Evolutionary conservation across 441 rosid genomes (phyloP).

Genomic region (Sinapis alba): DNA sequence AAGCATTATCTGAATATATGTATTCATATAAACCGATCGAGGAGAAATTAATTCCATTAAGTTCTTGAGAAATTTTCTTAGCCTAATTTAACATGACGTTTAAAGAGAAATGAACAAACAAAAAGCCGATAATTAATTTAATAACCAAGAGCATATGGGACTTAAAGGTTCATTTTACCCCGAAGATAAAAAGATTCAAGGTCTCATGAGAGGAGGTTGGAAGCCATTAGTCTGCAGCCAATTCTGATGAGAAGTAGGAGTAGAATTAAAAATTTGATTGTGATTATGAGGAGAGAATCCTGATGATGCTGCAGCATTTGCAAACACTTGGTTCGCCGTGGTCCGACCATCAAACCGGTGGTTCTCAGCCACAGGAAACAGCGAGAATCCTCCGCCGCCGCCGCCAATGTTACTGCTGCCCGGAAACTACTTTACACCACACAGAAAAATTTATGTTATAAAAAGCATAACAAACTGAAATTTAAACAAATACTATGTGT

Average conservation of each 20-base stretch:
- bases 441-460: not conserved
- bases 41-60: not conserved
- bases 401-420: constrained; percentile 80
- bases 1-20: not conserved
- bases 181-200: constrained; percentile 40
- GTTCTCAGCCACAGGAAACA: constrained; percentile 47
- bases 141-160: constrained; percentile 10
- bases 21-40: constrained; percentile 5
- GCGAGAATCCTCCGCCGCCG: constrained; percentile 61
- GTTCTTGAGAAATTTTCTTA: not conserved
- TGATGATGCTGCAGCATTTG: constrained; percentile 99
- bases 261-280: constrained; percentile 43
- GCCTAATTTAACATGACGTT: not conserved
- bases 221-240: constrained; percentile 89
- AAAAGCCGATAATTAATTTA: constrained; percentile 10
- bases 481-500: not conserved
- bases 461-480: not conserved
- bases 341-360: constrained; percentile 55
- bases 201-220: constrained; percentile 58
- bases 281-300: constrained; percentile 90
- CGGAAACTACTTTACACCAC: constrained; percentile 45
- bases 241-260: constrained; percentile 48
- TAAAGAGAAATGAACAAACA: constrained; percentile 14
- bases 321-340: constrained; percentile 56
- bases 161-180: not conserved